A percentile compares a stretch with the other conserved stretches of the same genome.
These are phyloP conservation scores for Tolypocladium amazonense DNA, from an alignment of 2,329 filamentous ascomycete species.

Conservation along the genomic window DNA sequence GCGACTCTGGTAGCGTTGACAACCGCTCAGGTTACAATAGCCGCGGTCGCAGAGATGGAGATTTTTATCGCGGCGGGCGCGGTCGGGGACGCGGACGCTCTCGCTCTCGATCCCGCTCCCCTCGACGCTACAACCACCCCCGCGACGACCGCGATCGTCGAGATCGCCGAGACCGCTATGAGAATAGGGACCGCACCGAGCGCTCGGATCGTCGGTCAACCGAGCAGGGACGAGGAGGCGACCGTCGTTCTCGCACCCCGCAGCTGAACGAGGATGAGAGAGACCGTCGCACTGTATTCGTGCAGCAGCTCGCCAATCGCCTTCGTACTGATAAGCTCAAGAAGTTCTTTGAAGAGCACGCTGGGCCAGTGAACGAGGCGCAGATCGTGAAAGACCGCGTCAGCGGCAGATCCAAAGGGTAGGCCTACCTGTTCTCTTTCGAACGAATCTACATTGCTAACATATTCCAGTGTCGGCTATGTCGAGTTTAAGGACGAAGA, in stretches of 20 bases:
- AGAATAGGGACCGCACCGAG: slow-evolving; percentile 37
- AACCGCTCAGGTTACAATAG: slow-evolving; percentile 58
- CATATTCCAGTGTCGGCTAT: slow-evolving; percentile 71
- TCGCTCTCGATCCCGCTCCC: slow-evolving; percentile 63
- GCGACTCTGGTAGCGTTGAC: slow-evolving; percentile 70
- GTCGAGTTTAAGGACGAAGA: slow-evolving; percentile 98
- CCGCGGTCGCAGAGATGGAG: slow-evolving; percentile 63
- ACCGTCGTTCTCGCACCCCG: slow-evolving; percentile 44
- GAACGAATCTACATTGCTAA: slow-evolving; percentile 22
- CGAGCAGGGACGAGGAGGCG: slow-evolving; percentile 41
- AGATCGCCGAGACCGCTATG: slow-evolving; percentile 39
- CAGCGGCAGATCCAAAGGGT: slow-evolving; percentile 96
- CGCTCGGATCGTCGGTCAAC: slow-evolving; percentile 40
- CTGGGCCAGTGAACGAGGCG: slow-evolving; percentile 88
- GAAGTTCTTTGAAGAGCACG: slow-evolving; percentile 90
- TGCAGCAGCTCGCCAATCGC: slow-evolving; percentile 93
- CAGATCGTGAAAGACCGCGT: slow-evolving; percentile 98
- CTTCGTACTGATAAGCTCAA: slow-evolving; percentile 87
- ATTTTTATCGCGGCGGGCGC: slow-evolving; percentile 49
- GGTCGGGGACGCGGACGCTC: slow-evolving; percentile 46
- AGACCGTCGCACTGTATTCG: slow-evolving; percentile 93
- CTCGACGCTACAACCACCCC: slow-evolving; percentile 49
- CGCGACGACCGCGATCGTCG: slow-evolving; percentile 40
- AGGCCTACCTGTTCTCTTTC: slow-evolving; percentile 22
- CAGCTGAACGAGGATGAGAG: slow-evolving; percentile 89